Percentiles rank a stretch among this genome's conserved stretches.
phyloP scores from a whole-genome alignment of 169 alveolate genomes.

The Plasmodium knowlesi region DNA sequence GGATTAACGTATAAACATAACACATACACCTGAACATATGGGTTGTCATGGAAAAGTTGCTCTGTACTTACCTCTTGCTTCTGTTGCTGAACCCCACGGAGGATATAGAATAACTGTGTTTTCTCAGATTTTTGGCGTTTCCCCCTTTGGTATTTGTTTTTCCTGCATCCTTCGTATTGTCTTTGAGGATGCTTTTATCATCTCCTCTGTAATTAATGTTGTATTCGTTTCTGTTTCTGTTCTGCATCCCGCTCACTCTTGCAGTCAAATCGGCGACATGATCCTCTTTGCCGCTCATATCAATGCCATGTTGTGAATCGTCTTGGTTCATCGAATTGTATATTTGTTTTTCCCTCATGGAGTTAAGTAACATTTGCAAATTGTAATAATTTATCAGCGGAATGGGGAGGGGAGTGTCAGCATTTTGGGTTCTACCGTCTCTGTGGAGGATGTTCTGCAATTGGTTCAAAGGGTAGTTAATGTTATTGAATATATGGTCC shows the following conservation, averaged over 20 bases:
- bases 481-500: neutral
- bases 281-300: neutral
- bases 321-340: slow-evolving; percentile 20
- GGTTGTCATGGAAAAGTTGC: neutral
- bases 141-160: neutral
- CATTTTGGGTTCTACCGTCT: slow-evolving; percentile 5
- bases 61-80: slow-evolving; percentile 53
- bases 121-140: neutral
- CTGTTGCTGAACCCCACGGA: slow-evolving; percentile 70
- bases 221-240: neutral
- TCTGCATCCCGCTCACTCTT: neutral
- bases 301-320: neutral
- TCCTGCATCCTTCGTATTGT: neutral
- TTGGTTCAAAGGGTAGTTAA: neutral
- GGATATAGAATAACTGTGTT: slow-evolving; percentile 47
- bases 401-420: neutral
- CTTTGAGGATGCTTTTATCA: neutral
- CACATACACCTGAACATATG: slow-evolving; percentile 1
- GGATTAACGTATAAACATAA: neutral
- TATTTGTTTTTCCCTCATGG: slow-evolving; percentile 12
- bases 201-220: neutral
- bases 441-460: neutral
- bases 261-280: neutral
- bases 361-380: slow-evolving; percentile 32
- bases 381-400: slow-evolving; percentile 47